Conservation (phyloP, 2,329 filamentous ascomycete genomes). For the Xylariomycetidae sp. region DNA sequence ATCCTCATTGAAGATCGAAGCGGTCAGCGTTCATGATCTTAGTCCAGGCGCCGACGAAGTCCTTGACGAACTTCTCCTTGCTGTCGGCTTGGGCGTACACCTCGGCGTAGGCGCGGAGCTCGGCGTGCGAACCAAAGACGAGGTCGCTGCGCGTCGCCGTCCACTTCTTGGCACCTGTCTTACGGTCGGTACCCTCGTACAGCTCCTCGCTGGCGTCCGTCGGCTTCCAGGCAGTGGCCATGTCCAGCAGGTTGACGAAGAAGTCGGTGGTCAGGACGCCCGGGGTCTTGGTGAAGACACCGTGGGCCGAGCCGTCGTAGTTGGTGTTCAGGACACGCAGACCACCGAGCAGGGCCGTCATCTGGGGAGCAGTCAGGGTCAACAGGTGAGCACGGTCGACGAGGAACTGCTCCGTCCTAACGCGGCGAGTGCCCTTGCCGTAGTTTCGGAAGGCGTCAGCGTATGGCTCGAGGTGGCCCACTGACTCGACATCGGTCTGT, state of each 20-base stretch:
- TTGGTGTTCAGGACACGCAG: constrained; percentile 67
- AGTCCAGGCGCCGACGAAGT: constrained; percentile 67
- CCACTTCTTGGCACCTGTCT: constrained; percentile 63
- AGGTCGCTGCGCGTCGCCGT: constrained; percentile 64
- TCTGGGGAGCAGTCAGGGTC: constrained; percentile 64
- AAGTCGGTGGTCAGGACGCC: constrained; percentile 74
- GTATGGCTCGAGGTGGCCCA: constrained; percentile 61
- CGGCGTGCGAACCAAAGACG: constrained; percentile 68
- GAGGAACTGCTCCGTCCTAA: constrained; percentile 63
- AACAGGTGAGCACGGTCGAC: constrained; percentile 69
- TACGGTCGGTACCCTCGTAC: constrained; percentile 62
- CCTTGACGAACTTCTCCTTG: constrained; percentile 61
- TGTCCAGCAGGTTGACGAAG: constrained; percentile 74
- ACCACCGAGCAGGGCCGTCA: constrained; percentile 68
- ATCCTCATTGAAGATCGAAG: constrained; percentile 60
- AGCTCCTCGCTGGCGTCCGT: constrained; percentile 45
- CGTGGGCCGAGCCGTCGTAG: constrained; percentile 62
- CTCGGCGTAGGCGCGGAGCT: constrained; percentile 67
- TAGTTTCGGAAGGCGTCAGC: constrained; percentile 81
- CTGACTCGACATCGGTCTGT: constrained; percentile 63
- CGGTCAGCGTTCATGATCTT: constrained; percentile 74
- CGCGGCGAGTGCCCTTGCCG: constrained; percentile 56
- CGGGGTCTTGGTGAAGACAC: constrained; percentile 64
- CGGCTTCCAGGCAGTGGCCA: constrained; percentile 59
- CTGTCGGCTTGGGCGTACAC: constrained; percentile 61